Evolutionary conservation across 805 yeast genomes (phyloP).

Genomic region (Candida incommunis): DNA sequence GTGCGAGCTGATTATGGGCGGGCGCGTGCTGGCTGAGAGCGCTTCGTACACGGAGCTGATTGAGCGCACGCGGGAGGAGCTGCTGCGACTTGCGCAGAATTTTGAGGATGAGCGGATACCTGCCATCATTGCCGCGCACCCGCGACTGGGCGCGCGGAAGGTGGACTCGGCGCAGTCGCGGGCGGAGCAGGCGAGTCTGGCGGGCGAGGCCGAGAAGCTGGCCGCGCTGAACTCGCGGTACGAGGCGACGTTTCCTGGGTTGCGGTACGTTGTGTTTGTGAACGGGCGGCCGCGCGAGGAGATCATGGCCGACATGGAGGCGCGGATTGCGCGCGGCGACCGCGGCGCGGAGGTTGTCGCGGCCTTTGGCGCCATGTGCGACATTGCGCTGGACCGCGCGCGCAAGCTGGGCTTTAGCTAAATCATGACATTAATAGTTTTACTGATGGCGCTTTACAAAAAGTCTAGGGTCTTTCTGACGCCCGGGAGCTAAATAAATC

Average conservation of each 20-base stretch:
- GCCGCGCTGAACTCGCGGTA: slow-evolving; percentile 42
- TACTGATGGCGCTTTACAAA: too few species aligned
- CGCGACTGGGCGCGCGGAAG: slow-evolving; percentile 58
- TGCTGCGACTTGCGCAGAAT: slow-evolving; percentile 23
- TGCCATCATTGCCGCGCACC: slow-evolving; percentile 75
- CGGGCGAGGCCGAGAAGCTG: slow-evolving; percentile 37
- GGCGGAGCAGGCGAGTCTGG: slow-evolving; percentile 56
- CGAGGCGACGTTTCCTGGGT: slow-evolving; percentile 52
- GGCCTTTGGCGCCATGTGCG: slow-evolving; percentile 83
- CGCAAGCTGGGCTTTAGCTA: slow-evolving; percentile 24
- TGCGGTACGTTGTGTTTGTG: slow-evolving; percentile 79
- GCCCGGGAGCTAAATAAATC: too few species aligned
- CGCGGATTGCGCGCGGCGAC: slow-evolving; percentile 43
- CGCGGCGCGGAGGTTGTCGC: slow-evolving; percentile 40
- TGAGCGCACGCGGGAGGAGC: slow-evolving; percentile 27
- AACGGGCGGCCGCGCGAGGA: slow-evolving; percentile 60
- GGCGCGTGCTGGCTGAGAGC: slow-evolving; percentile 11
- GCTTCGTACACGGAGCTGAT: slow-evolving; percentile 26
- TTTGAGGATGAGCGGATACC: slow-evolving; percentile 15
- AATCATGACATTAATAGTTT: background rate
- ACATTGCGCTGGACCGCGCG: slow-evolving; percentile 72
- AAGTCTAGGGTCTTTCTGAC: background rate
- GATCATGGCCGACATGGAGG: slow-evolving; percentile 49
- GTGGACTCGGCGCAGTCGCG: slow-evolving; percentile 47
- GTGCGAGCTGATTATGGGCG: slow-evolving; percentile 22